phyloP scores from a whole-genome alignment of 78 protist species.

The Dictyostelium brefeldianum region DNA sequence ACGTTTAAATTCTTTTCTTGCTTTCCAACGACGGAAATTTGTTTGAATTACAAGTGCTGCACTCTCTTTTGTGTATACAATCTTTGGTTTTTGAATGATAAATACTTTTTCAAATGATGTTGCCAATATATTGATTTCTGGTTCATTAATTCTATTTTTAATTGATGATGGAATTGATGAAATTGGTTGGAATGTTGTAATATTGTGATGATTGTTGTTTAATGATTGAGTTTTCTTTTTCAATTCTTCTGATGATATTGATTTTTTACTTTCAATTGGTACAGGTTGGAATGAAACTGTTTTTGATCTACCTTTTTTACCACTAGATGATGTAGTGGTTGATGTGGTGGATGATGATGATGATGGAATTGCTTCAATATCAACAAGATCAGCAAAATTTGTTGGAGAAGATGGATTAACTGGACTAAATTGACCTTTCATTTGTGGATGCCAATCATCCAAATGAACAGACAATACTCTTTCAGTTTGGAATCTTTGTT shows the following conservation, averaged over 20 bases:
- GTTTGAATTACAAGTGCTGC: conserved; percentile 55
- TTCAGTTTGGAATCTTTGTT: conserved; percentile 67
- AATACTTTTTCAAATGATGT: conserved; percentile 65
- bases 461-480: conserved; percentile 48
- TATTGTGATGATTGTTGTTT: too few relatives aligned
- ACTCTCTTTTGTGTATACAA: conserved; percentile 37
- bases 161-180: conserved; percentile 9
- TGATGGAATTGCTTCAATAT: background rate
- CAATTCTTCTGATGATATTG: conserved; percentile 50
- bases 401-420: background rate
- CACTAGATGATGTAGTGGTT: background rate
- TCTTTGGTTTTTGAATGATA: conserved; percentile 18
- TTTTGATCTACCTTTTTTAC: conserved; percentile 35
- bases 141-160: background rate
- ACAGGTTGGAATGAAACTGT: conserved; percentile 54
- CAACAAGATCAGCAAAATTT: background rate
- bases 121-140: conserved; percentile 26
- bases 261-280: conserved; percentile 36
- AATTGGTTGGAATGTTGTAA: background rate
- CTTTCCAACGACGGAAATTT: conserved; percentile 66
- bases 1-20: conserved; percentile 54
- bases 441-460: conserved; percentile 70
- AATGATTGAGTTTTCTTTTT: conserved; percentile 12
- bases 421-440: conserved; percentile 6
- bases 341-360: background rate